Base-by-base conservation (phyloP, 495 filamentous ascomycete genomes). In the Penicillium fimorum region DNA sequence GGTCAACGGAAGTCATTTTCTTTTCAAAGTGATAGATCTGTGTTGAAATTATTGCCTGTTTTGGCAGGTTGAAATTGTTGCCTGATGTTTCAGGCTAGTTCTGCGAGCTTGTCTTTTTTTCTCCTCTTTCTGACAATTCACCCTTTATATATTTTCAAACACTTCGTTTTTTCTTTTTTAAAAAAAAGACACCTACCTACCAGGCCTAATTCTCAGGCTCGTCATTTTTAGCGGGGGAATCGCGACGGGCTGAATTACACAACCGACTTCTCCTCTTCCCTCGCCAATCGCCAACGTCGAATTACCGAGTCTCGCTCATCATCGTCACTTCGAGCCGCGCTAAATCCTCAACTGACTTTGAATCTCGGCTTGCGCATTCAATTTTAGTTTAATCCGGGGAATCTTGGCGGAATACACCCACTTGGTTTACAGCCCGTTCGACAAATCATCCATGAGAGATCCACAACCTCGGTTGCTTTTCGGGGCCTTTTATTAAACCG, bases 171-270 rank as follows among this genome's bases (percentile, higher is more conserved):
- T 2, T 10, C 1, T 7, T 10, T 7, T 38, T 38, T 7, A 37
- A n/a, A 15, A 12, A 3, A n/a, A 7, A n/a, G 4, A 5, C 5
- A 0, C 13, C 13, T 15, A 37, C 17, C 8, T 38, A 17, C 6
- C n/a, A 7, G 2, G 35, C 35, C 35, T 17, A n/a, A n/a, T 38
- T 7, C n/a, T n/a, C 7, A 15, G 15, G 6, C 3, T 38, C 35
- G 35, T 38, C 35, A 38, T 38, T 27, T 24, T 50, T 37, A n/a
- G 62, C 50, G 65, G 65, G 62, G 65, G 59, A 61, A 63, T 58
- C 54, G 62, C 64, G 64, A 65, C 64, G 62, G 41, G 64, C 27
- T 50, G 24, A 11, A 7, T 20, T 6, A 33, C 32, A 12, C 18
- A 30, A 38, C 35, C 35, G 50, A 50, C 35, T 44, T 20, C 27